Evolutionary conservation across 768 basidiomycete genomes (phyloP).

Genomic region (Mycena capillaripes): DNA sequence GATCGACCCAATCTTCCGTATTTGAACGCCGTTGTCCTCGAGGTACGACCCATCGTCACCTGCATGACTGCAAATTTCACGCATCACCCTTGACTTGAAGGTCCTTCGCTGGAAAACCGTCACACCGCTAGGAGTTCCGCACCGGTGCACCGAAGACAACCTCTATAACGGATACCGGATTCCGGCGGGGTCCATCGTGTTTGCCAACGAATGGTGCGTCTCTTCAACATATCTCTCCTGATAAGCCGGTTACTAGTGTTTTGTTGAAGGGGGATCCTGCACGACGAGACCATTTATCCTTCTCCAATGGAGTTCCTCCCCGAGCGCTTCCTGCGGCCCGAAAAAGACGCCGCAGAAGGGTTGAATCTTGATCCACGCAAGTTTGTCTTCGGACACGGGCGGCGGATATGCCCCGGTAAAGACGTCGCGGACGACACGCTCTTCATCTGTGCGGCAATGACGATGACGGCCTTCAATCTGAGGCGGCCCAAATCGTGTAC

Average conservation of each 20-base stretch:
- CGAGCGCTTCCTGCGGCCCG: not conserved
- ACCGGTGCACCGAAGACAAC: conserved; percentile 30
- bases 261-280: too few species aligned
- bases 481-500: too few species aligned
- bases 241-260: not conserved
- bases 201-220: conserved; percentile 19
- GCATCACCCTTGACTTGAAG: not conserved
- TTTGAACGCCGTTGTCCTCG: conserved; percentile 35
- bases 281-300: not conserved
- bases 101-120: conserved; percentile 36
- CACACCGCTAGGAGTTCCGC: conserved; percentile 33
- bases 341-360: not conserved
- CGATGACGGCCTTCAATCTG: too few species aligned
- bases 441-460: too few species aligned
- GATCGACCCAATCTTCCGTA: conserved; percentile 43
- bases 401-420: conserved; percentile 6
- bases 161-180: conserved; percentile 34
- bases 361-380: conserved; percentile 10
- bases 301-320: not conserved
- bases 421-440: conserved; percentile 3
- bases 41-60: conserved; percentile 18
- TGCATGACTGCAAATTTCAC: too few species aligned
- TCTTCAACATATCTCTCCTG: not conserved
- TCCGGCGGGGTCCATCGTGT: conserved; percentile 16
- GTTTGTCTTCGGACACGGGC: not conserved